Evolutionary conservation across 2,329 filamentous ascomycete species (phyloP).

Genomic region (Pseudogymnoascus sp.): DNA sequence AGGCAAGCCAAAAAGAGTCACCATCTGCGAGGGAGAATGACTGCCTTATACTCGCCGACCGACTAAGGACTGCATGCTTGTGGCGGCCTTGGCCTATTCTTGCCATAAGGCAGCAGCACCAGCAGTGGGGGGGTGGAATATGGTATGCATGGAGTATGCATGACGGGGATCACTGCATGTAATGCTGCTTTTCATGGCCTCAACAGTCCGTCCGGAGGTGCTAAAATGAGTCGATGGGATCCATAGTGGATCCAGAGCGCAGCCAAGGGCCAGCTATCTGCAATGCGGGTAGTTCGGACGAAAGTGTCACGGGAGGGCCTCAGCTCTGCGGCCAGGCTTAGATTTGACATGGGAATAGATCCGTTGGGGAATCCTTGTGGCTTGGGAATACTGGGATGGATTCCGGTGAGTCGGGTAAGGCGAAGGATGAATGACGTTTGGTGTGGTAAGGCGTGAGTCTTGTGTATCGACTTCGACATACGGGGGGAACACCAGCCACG

Average conservation of each 20-base stretch:
- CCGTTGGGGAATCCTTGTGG: not conserved
- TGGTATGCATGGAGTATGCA: slow-evolving; percentile 3
- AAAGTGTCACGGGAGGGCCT: slow-evolving; percentile 6
- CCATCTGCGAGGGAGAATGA: slow-evolving; percentile 5
- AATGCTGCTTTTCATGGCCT: not conserved
- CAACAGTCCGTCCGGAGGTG: not conserved
- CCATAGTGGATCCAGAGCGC: not conserved
- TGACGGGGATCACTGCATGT: slow-evolving; percentile 1
- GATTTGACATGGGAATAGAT: not conserved
- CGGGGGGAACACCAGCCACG: not conserved
- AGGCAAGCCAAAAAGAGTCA: slow-evolving; percentile 4
- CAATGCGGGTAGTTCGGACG: slow-evolving; percentile 2
- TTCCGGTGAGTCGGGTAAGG: not conserved
- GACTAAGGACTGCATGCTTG: not conserved
- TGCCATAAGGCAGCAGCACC: slow-evolving; percentile 4
- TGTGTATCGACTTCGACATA: not conserved
- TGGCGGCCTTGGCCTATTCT: slow-evolving; percentile 1
- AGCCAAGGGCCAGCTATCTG: not conserved
- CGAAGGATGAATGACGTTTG: not conserved
- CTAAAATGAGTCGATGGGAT: slow-evolving; percentile 3
- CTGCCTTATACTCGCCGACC: slow-evolving; percentile 9
- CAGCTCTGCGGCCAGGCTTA: slow-evolving; percentile 3
- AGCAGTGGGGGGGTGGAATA: slow-evolving; percentile 1
- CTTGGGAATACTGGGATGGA: not conserved
- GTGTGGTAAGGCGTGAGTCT: slow-evolving; percentile 1